These are phyloP conservation scores for Pyrenophora graminea DNA, from an alignment of 2,329 filamentous ascomycete genomes.

Conservation along the genomic window DNA sequence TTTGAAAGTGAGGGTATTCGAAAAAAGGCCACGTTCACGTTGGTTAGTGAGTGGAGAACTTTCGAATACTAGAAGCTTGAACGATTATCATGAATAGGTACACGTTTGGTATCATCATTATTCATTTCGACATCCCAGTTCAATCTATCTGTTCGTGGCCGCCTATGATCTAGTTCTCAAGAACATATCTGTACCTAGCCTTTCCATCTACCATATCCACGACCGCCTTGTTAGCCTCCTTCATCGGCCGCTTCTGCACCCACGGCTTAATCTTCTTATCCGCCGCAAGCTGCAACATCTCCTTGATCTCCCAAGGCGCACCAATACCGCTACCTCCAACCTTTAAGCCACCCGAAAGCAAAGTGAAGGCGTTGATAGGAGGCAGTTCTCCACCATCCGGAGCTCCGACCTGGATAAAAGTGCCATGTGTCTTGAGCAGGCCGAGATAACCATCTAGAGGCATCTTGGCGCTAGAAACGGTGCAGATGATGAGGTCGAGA, in stretches of 20 bases:
- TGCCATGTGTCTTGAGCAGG: constrained; percentile 62
- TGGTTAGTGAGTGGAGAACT: too few relatives aligned
- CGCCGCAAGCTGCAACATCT: constrained; percentile 60
- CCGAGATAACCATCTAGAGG: constrained; percentile 61
- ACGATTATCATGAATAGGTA: too few relatives aligned
- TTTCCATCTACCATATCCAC: constrained; percentile 62
- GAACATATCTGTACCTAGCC: constrained; percentile 50
- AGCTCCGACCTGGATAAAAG: constrained; percentile 66
- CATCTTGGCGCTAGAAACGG: constrained; percentile 59
- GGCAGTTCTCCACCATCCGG: constrained; percentile 46
- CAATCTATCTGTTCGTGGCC: background rate
- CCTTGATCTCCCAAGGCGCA: constrained; percentile 27
- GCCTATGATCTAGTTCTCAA: constrained; percentile 26
- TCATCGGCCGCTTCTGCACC: constrained; percentile 65
- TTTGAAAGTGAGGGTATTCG: too few relatives aligned
- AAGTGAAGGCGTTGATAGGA: constrained; percentile 55
- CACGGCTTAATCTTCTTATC: constrained; percentile 63
- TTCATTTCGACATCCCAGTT: too few relatives aligned
- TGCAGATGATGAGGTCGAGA: constrained; percentile 64
- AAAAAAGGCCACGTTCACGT: too few relatives aligned
- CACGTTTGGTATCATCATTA: too few relatives aligned
- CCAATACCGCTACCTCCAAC: constrained; percentile 33
- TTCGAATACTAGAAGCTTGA: too few relatives aligned
- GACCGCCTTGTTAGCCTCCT: constrained; percentile 58
- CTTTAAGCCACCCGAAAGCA: constrained; percentile 48